These are phyloP conservation scores for Fusarium haematococcum DNA, from an alignment of 2,329 filamentous ascomycete species.

Conservation along the genomic window DNA sequence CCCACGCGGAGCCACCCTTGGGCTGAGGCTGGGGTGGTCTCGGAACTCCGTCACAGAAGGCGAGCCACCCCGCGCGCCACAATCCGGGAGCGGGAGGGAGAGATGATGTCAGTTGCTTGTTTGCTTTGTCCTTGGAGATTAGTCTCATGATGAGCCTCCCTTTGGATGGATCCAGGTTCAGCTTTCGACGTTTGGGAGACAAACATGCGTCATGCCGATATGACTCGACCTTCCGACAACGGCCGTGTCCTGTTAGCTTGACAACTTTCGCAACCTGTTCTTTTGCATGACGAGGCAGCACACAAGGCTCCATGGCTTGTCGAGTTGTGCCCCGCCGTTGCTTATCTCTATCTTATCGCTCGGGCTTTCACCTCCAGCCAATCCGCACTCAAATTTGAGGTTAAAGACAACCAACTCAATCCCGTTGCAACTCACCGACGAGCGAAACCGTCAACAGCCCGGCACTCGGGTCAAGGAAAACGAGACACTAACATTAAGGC, in stretches of 20 bases:
- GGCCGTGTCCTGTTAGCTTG: neutral
- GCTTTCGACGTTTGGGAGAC: neutral
- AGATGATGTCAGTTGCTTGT: slow-evolving; percentile 8
- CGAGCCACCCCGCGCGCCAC: slow-evolving; percentile 29
- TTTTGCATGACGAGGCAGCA: neutral
- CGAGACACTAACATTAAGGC: neutral
- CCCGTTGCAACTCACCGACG: neutral
- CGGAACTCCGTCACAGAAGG: neutral
- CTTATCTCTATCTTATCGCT: neutral
- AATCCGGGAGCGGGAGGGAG: slow-evolving; percentile 11
- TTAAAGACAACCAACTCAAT: neutral
- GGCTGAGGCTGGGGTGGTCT: slow-evolving; percentile 17
- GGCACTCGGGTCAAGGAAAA: neutral
- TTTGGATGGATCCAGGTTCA: neutral
- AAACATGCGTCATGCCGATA: neutral
- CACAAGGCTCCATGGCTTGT: neutral
- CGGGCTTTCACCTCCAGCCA: neutral
- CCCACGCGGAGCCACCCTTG: slow-evolving; percentile 26
- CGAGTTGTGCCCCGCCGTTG: neutral
- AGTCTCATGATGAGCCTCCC: neutral
- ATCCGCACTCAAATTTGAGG: neutral
- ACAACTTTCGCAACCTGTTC: neutral
- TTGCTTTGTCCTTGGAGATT: neutral
- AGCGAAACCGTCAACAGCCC: neutral
- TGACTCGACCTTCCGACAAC: neutral